phyloP scores from a whole-genome alignment of 331 rosid genomes.

The Malus hybrid region DNA sequence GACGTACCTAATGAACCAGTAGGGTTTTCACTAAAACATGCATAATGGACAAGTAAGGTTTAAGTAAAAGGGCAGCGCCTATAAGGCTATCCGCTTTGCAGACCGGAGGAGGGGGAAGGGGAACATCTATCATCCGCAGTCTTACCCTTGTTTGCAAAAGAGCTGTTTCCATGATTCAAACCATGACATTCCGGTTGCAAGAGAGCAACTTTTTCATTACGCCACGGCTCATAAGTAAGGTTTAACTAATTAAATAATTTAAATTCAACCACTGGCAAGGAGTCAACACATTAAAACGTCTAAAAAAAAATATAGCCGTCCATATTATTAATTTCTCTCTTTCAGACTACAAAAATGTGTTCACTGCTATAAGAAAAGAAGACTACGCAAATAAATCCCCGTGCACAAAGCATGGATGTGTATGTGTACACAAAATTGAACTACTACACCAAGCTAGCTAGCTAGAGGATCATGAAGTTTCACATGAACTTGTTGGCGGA shows the following conservation, averaged over 20 bases:
- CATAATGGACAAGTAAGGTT: no score
- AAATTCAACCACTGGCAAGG: neutral
- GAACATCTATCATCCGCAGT: no score
- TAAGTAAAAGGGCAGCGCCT: neutral
- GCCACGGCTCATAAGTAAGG: no score
- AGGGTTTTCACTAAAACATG: no score
- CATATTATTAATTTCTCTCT: neutral
- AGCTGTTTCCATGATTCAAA: no score
- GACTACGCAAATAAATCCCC: neutral
- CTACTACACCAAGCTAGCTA: neutral
- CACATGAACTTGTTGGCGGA: neutral
- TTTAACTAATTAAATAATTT: neutral
- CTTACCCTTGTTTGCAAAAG: no score
- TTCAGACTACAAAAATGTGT: neutral
- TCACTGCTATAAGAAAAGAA: neutral
- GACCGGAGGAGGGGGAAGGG: no score
- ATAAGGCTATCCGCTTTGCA: no score
- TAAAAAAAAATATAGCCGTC: neutral
- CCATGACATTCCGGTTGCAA: no score
- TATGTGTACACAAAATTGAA: neutral
- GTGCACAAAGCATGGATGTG: neutral
- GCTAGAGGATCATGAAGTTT: neutral
- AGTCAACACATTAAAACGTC: neutral
- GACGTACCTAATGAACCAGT: neutral
- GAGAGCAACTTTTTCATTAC: no score